phyloP scores from a whole-genome alignment of 225 moss, liverwort and hornwort genomes.

The Pseudisothecium myosuroides region DNA sequence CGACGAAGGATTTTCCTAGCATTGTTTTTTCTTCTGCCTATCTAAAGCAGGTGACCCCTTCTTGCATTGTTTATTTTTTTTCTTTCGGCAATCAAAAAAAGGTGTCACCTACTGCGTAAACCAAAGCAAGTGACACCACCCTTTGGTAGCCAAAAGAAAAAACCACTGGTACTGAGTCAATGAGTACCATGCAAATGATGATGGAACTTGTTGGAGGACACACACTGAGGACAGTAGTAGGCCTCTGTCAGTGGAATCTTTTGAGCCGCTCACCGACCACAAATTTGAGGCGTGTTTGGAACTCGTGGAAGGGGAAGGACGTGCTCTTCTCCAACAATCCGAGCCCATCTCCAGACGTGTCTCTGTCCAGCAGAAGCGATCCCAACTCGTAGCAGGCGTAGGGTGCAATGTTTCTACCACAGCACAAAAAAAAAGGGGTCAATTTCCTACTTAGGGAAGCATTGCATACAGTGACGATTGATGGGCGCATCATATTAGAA shows the following conservation, averaged over 20 bases:
- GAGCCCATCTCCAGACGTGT: constrained; percentile 61
- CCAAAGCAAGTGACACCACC: background rate
- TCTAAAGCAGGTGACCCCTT: background rate
- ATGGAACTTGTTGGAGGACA: background rate
- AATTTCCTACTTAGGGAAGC: background rate
- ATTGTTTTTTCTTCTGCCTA: background rate
- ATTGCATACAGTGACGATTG: too few relatives aligned
- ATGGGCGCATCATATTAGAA: background rate
- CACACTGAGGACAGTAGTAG: too few relatives aligned
- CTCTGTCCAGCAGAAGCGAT: constrained; percentile 55
- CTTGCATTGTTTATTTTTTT: background rate
- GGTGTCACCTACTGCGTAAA: background rate
- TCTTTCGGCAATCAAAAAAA: background rate
- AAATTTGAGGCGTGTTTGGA: constrained; percentile 84
- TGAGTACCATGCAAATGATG: background rate
- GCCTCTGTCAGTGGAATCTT: constrained; percentile 32
- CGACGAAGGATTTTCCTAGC: background rate
- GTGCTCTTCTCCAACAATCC: constrained; percentile 65
- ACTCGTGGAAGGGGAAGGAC: constrained; percentile 68
- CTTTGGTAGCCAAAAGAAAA: background rate
- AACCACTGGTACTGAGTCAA: background rate
- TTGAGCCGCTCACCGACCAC: constrained; percentile 65
- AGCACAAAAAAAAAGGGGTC: background rate
- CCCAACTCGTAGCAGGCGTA: constrained; percentile 87
- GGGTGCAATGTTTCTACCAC: constrained; percentile 60